Percentiles rank a stretch among this genome's conserved stretches.
These are phyloP conservation scores for Papiliotrema laurentii DNA, from an alignment of 1,284 basidiomycete genomes.

Conservation along the genomic window DNA sequence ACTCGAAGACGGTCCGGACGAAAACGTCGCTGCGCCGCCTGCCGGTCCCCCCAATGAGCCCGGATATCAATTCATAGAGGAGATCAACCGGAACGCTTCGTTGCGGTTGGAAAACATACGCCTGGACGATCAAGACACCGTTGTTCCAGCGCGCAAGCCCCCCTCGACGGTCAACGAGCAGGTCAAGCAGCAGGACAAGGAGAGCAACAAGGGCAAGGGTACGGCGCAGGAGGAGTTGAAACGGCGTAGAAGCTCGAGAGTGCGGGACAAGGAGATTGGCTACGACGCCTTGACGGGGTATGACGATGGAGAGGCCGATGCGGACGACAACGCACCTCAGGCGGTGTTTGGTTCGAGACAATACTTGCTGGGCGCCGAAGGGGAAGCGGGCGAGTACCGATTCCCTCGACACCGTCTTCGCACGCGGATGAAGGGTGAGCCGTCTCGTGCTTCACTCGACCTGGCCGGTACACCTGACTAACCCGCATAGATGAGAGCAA, in stretches of 20 bases:
- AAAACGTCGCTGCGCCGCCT: too few relatives aligned
- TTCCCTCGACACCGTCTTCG: conserved; percentile 49
- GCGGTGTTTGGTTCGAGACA: conserved; percentile 34
- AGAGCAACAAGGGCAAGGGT: background rate
- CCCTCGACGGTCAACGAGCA: too few relatives aligned
- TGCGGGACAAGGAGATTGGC: conserved; percentile 24
- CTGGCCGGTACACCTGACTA: background rate
- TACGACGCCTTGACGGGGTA: conserved; percentile 41
- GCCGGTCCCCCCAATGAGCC: too few relatives aligned
- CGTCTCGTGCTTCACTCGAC: background rate
- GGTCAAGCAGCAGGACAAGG: background rate
- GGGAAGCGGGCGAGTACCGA: conserved; percentile 34
- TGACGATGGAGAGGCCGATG: conserved; percentile 47
- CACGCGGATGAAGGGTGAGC: conserved; percentile 49
- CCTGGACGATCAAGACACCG: too few relatives aligned
- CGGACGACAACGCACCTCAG: conserved; percentile 38
- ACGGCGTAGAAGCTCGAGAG: conserved; percentile 7
- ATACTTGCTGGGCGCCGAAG: conserved; percentile 34
- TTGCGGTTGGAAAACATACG: too few relatives aligned
- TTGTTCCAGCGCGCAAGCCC: too few relatives aligned
- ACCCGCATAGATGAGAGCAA: conserved; percentile 45
- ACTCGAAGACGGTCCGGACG: too few relatives aligned
- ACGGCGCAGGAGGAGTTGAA: background rate
- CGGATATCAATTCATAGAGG: too few relatives aligned
- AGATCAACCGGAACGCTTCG: too few relatives aligned